Conservation (phyloP, 2,329 filamentous ascomycete genomes). For the Epichloe uncinata region DNA sequence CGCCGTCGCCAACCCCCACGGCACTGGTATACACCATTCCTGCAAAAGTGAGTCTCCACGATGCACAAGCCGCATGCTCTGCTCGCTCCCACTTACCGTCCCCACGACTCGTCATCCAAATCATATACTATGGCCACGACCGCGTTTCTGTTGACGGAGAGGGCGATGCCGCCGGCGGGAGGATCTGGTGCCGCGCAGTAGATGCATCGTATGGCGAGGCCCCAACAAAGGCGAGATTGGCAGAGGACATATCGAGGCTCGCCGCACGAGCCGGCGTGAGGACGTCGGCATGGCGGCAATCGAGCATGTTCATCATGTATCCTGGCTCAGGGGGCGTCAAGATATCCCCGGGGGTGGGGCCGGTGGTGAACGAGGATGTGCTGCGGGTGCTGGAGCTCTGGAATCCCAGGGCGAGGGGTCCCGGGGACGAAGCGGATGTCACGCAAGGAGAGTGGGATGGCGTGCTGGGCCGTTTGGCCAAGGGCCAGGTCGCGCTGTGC, state of each 20-base stretch:
- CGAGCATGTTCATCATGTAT: background rate
- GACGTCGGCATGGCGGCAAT: background rate
- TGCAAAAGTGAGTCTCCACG: background rate
- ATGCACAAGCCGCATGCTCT: background rate
- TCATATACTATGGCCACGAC: constrained; percentile 4
- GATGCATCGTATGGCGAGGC: background rate
- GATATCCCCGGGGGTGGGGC: background rate
- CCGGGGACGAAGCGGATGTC: constrained; percentile 5
- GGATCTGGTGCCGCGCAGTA: background rate
- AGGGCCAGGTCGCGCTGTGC: background rate
- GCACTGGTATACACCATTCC: background rate
- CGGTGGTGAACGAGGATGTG: background rate
- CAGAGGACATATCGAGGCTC: background rate
- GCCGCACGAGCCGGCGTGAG: background rate
- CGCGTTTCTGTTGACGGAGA: too few species aligned
- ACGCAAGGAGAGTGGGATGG: constrained; percentile 12
- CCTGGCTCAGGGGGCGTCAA: background rate
- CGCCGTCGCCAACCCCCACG: background rate
- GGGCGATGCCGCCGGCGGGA: too few species aligned
- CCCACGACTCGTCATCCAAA: background rate
- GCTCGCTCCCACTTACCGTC: background rate
- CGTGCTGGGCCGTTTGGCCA: constrained; percentile 5
- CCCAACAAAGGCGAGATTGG: background rate
- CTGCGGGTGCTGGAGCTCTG: background rate
- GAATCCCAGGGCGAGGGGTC: constrained; percentile 8